A percentile compares a stretch with the other conserved stretches of the same genome.
These are phyloP conservation scores for Chenopodium berlandieri DNA, from an alignment of 148 eudicot genomes.

Conservation along the genomic window DNA sequence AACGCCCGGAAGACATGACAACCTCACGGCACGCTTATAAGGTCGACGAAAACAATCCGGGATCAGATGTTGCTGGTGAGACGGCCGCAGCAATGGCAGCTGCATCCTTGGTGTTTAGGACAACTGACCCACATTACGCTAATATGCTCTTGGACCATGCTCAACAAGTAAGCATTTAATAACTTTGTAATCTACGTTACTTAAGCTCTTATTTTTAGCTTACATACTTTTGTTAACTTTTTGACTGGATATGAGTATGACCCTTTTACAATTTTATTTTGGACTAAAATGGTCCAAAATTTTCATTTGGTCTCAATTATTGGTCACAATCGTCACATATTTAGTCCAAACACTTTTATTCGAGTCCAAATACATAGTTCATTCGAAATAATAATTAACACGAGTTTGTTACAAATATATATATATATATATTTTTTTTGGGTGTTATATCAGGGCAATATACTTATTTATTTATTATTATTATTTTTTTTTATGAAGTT, in stretches of 20 bases:
- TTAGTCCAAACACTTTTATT: no score
- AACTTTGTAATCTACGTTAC: no score
- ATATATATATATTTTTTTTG: no score
- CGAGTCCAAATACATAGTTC: no score
- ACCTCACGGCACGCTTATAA: slow-evolving; percentile 75
- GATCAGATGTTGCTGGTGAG: slow-evolving; percentile 79
- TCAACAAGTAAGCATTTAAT: slow-evolving; percentile 45
- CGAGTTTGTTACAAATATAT: background rate
- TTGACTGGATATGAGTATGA: no score
- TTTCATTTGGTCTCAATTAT: no score
- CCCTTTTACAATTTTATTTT: no score
- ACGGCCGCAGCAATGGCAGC: slow-evolving; percentile 89
- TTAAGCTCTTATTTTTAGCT: no score
- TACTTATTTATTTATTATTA: no score
- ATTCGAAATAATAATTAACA: background rate
- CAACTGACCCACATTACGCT: slow-evolving; percentile 59
- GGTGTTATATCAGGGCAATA: background rate
- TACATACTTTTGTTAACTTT: no score
- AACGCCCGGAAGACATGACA: slow-evolving; percentile 85
- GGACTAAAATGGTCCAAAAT: no score
- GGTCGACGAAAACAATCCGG: slow-evolving; percentile 65
- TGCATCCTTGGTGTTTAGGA: slow-evolving; percentile 64
- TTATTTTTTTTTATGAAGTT: slow-evolving; percentile 37
- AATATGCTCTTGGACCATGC: slow-evolving; percentile 67
- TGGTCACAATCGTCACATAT: no score